Conservation (phyloP, 352 stramenopile species). For the Lagenidium giganteum region DNA sequence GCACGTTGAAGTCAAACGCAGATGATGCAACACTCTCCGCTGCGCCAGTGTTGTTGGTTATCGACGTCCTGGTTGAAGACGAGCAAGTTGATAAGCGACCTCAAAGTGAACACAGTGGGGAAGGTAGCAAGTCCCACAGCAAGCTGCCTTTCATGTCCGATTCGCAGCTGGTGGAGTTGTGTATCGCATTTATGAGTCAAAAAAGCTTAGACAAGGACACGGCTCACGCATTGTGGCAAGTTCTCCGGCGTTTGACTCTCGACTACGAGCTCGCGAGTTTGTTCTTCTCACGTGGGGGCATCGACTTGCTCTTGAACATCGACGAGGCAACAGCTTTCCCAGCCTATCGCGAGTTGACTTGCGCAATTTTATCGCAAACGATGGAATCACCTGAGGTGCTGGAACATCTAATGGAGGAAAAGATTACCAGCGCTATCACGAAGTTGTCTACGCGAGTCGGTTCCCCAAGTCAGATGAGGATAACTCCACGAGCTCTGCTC, state of each 20-base stretch:
- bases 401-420: constrained; percentile 85
- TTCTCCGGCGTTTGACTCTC: constrained; percentile 60
- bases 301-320: constrained; percentile 61
- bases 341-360: constrained; percentile 74
- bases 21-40: constrained; percentile 31
- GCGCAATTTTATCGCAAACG: constrained; percentile 58
- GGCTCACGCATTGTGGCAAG: constrained; percentile 69
- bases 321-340: constrained; percentile 35
- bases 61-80: constrained; percentile 70
- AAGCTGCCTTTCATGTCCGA: neutral
- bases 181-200: constrained; percentile 12
- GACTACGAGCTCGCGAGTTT: constrained; percentile 68
- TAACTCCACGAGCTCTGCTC: constrained; percentile 73
- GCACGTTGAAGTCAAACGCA: no score
- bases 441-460: constrained; percentile 75
- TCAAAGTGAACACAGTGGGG: no score
- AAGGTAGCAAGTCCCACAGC: neutral
- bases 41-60: constrained; percentile 52
- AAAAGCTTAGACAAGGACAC: constrained; percentile 20
- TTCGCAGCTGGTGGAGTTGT: constrained; percentile 11
- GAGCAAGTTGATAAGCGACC: no score
- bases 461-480: constrained; percentile 68
- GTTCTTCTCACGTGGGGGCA: constrained; percentile 42
- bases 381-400: constrained; percentile 81
- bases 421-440: constrained; percentile 66